Percentiles rank a stretch among this genome's conserved stretches.
Evolutionary conservation across 768 basidiomycete genomes (phyloP).

Genomic region (Chalciporus chontae): DNA sequence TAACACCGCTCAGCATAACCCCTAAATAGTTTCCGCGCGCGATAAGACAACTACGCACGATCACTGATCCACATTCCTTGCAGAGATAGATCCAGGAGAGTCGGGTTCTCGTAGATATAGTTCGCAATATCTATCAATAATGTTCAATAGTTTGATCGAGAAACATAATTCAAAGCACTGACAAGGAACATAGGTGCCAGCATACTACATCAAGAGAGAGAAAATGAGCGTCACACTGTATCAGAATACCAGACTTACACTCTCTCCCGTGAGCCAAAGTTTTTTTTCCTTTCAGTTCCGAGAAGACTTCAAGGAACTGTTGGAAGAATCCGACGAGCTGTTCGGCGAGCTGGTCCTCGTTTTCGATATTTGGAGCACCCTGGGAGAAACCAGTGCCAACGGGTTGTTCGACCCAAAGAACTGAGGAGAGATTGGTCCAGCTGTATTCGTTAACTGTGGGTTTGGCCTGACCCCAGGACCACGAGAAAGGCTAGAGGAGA

Average conservation of each 20-base stretch:
- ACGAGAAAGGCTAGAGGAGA: slow-evolving; percentile 55
- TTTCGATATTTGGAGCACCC: slow-evolving; percentile 58
- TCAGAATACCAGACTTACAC: slow-evolving; percentile 44
- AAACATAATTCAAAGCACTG: slow-evolving; percentile 16
- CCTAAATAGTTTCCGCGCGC: too few species aligned
- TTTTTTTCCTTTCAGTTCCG: slow-evolving; percentile 71
- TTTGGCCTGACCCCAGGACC: slow-evolving; percentile 60
- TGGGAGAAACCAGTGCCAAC: slow-evolving; percentile 78
- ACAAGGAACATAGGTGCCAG: slow-evolving; percentile 66
- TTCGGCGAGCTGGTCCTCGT: slow-evolving; percentile 55
- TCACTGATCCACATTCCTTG: slow-evolving; percentile 73
- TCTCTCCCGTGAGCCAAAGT: slow-evolving; percentile 68
- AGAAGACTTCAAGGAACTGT: slow-evolving; percentile 74
- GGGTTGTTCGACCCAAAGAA: slow-evolving; percentile 76
- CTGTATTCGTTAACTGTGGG: slow-evolving; percentile 64
- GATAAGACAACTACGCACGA: slow-evolving; percentile 44
- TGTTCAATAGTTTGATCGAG: background rate
- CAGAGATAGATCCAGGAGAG: slow-evolving; percentile 49
- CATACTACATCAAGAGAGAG: slow-evolving; percentile 45
- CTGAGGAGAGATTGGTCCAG: slow-evolving; percentile 77
- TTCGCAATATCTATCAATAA: slow-evolving; percentile 61
- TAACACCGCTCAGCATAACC: too few species aligned
- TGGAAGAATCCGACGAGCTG: slow-evolving; percentile 58
- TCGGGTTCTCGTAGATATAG: slow-evolving; percentile 62
- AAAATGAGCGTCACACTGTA: background rate